Base-by-base conservation (phyloP, 345 rosid species). In the Gossypium longicalyx region DNA sequence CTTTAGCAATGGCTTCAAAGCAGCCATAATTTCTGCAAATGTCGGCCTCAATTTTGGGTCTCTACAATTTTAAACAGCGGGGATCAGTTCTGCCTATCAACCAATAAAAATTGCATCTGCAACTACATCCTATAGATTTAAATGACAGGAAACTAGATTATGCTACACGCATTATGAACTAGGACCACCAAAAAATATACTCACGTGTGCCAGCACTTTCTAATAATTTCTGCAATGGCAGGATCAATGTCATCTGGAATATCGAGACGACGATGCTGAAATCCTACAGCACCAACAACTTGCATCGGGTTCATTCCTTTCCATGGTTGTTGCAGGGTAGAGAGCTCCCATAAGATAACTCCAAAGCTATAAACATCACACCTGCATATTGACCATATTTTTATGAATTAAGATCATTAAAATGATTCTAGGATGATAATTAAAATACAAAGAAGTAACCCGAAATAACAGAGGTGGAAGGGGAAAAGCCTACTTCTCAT, bases 221-320 rank as follows among this genome's bases (percentile, higher is more conserved):
- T 77, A 71, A 94, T 94, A 79, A 94, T 87, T 63, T 94, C 94
- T 0, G 97, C 92, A 65, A 94, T 67, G 10, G 79, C 74, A 34
- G 93, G 90, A 77, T 94, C 95, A 67, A 90, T 76, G 78, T 70
- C 70, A 51, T 86, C 84, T 1, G 98, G 97, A 76, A 94, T 92
- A 58, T 90, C 95, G 0, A 94, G 94, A 29, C 93, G 86, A 6
- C 98, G 91, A 78, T 94, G 98, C 79, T 94, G 98, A 81, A 90
- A 94, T 54, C 97, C 98, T 56, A 94, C 98, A 0, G 98, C 98
- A 22, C 98, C 97, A 45, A 94, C 98, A n/a, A 94, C 98, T 82
- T 94, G 97, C 97, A 94, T 94, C 12, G 98, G 92, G 76, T 94
- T 94, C 98, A 94, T 92, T 82, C 97, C 97, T 11, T 94, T 90